Evolutionary conservation across 345 rosid species (phyloP).

Genomic region (Balakata baccata): DNA sequence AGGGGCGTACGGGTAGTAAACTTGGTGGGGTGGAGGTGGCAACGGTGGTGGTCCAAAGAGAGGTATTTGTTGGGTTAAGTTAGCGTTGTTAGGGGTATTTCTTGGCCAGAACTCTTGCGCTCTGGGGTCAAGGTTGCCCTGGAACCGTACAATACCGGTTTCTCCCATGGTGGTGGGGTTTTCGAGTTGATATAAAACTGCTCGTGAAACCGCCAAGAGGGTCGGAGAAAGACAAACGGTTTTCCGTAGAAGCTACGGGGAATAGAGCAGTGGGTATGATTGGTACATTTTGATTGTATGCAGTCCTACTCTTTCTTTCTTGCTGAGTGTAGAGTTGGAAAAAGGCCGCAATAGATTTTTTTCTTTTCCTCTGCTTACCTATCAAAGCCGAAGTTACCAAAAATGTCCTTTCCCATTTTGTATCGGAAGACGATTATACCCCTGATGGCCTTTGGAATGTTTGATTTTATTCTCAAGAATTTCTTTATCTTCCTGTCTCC

Average conservation of each 20-base stretch:
- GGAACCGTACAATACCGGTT: conserved; percentile 37
- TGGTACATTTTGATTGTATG: not conserved
- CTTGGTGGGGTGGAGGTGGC: conserved; percentile 20
- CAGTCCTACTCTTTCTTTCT: not conserved
- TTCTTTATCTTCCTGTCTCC: no score
- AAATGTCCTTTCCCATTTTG: conserved; percentile 17
- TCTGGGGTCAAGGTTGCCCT: conserved; percentile 47
- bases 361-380: conserved; percentile 14
- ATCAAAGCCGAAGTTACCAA: conserved; percentile 20
- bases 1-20: conserved; percentile 21
- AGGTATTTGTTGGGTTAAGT: conserved; percentile 8
- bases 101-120: conserved; percentile 67
- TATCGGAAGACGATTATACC: conserved; percentile 4
- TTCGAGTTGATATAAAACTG: not conserved
- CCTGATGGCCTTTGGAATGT: not conserved
- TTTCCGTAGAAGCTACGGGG: conserved; percentile 5
- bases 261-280: not conserved
- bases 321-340: not conserved
- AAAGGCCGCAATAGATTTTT: conserved; percentile 5
- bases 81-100: conserved; percentile 9
- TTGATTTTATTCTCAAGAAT: no score
- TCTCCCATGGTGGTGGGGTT: conserved; percentile 33
- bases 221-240: not conserved
- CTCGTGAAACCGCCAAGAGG: not conserved
- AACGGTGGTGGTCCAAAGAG: conserved; percentile 31